Evolutionary conservation across 257 asterid species (phyloP), one percentile per base, ranked within the genome.

Genomic region (Solanum dulcamara): DNA sequence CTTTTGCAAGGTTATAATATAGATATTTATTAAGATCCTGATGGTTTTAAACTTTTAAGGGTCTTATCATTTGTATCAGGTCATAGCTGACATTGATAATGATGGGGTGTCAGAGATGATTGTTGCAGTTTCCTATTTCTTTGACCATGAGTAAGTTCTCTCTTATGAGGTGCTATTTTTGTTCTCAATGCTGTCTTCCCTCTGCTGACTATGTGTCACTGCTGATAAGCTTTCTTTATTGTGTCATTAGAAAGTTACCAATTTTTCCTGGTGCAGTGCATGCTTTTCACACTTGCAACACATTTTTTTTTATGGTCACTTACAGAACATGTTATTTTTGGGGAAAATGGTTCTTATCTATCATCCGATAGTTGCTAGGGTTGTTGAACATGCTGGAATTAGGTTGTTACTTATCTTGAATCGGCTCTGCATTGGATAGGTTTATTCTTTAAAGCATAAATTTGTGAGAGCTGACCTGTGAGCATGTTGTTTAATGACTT

Each of bases 41-140:
- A 48, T 79, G 44, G 26, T 18, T 79, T 79, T 48, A 48, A 48
- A 48, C 18, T 17, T 13, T 79, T 28, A 48, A 48, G 64, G 30
- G 20, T 79, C 66, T 30, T 79, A 9, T 17, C 83, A 2, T 85
- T 87, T 86, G 62, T 87, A 85, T 80, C 92, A 97, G 99, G 98
- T 95, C 75, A 97, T 97, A 87, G 99, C 98, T 59, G 99, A 97
- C 92, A 97, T 97, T 81, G 99, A 97, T 84, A 94, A 94, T 5
- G 99, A 95, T 91, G 99, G 99, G 86, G 93, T 93, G 79, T 85
- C 89, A 84, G 99, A 97, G 94, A 93, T 97, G 99, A 86, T 97
- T 90, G 93, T 97, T 81, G 99, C 98, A 62, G 99, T 95, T 85
- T 97, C 99, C 84, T 95, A 97, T 93, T 97, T 97, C 95, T 97